Conservation (phyloP, 805 yeast genomes). For the Candida sakaeoensis region DNA sequence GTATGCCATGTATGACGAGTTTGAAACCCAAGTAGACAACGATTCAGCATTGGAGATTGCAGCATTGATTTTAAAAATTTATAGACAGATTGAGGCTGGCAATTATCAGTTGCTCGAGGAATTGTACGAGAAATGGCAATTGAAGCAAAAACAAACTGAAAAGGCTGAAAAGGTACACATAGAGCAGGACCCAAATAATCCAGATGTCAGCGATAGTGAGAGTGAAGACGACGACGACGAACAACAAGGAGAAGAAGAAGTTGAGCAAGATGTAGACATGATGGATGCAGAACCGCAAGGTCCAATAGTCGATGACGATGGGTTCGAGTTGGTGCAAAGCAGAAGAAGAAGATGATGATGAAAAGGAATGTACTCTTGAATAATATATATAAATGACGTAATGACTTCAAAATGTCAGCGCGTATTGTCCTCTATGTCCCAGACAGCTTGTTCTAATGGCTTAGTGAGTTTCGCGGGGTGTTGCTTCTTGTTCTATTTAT, state of each 20-base stretch:
- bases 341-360: conserved; percentile 42
- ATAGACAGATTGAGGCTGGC: conserved; percentile 55
- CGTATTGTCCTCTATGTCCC: too few species aligned
- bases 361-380: too few species aligned
- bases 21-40: conserved; percentile 84
- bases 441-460: conserved; percentile 5
- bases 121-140: conserved; percentile 56
- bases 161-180: conserved; percentile 45
- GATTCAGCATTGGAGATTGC: conserved; percentile 80
- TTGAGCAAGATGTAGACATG: conserved; percentile 17
- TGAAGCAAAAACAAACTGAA: conserved; percentile 39
- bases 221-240: conserved; percentile 47
- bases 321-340: conserved; percentile 82
- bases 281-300: conserved; percentile 23
- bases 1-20: conserved; percentile 93
- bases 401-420: too few species aligned
- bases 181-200: conserved; percentile 60
- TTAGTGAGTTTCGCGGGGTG: conserved; percentile 15
- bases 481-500: conserved; percentile 33
- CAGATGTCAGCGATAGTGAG: conserved; percentile 49
- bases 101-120: conserved; percentile 56
- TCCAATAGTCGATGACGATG: conserved; percentile 89
- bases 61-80: conserved; percentile 57
- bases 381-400: too few species aligned
- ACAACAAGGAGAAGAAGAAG: conserved; percentile 27